Evolutionary conservation across 2,329 filamentous ascomycete genomes (phyloP).

Genomic region (Calonectria henricotiae): DNA sequence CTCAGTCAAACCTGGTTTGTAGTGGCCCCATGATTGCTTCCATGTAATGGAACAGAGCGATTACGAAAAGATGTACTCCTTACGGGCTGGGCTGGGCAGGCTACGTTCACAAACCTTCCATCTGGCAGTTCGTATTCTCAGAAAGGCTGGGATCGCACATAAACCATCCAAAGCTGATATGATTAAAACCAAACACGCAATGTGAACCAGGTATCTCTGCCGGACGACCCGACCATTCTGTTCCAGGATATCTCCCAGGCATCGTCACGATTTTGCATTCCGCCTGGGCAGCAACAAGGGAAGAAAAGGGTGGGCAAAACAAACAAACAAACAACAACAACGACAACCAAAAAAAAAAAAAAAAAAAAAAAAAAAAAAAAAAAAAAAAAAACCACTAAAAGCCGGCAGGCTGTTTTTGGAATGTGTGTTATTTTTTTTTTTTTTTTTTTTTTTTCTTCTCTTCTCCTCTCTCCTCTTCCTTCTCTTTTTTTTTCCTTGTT

Average conservation of each 20-base stretch:
- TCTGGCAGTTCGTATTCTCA: conserved; percentile 24
- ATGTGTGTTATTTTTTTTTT: no score
- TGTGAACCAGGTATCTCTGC: background rate
- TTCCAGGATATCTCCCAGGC: background rate
- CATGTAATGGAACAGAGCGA: conserved; percentile 6
- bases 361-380: no score
- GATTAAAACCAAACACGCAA: conserved; percentile 11
- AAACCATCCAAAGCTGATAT: conserved; percentile 5
- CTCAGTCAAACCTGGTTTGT: conserved; percentile 30
- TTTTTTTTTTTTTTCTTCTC: no score
- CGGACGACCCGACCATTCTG: background rate
- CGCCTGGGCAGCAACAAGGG: conserved; percentile 5
- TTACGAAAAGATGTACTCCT: conserved; percentile 13
- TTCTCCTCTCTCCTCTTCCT: no score
- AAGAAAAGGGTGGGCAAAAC: background rate
- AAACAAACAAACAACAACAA: conserved; percentile 5
- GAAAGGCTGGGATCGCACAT: conserved; percentile 3
- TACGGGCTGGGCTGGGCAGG: conserved; percentile 5
- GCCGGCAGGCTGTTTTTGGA: no score
- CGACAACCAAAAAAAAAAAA: no score
- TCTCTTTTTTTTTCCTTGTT: no score
- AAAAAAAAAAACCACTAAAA: no score
- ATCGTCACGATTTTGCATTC: conserved; percentile 23
- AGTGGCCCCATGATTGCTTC: conserved; percentile 36
- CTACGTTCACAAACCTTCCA: conserved; percentile 19